Conservation (phyloP, 164 flowering plant species). For the Amborella trichopoda region DNA sequence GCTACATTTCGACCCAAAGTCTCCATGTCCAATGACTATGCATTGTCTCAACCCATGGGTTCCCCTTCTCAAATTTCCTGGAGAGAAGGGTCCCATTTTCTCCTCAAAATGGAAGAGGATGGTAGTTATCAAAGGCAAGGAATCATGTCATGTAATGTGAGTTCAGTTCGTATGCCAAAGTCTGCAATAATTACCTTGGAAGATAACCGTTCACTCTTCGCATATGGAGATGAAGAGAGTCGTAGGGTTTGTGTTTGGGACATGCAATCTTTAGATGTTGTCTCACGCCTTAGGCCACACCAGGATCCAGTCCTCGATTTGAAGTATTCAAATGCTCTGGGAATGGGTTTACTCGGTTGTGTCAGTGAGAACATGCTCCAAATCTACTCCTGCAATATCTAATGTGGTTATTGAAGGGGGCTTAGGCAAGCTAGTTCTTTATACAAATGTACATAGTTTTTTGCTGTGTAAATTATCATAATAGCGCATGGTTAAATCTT, state of each 20-base stretch:
- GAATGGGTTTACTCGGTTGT: conserved; percentile 45
- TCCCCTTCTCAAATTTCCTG: conserved; percentile 21
- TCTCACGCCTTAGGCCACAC: conserved; percentile 25
- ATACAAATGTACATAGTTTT: too few species aligned
- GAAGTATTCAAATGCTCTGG: conserved; percentile 23
- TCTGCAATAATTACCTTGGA: conserved; percentile 38
- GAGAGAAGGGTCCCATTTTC: conserved; percentile 48
- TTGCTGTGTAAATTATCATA: too few species aligned
- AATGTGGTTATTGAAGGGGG: too few species aligned
- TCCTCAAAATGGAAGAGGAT: conserved; percentile 22
- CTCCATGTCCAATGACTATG: conserved; percentile 18
- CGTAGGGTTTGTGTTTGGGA: conserved; percentile 38
- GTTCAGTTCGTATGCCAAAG: conserved; percentile 47
- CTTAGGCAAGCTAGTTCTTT: too few species aligned
- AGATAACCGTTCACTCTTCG: conserved; percentile 32
- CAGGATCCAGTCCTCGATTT: conserved; percentile 49
- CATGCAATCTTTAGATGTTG: conserved; percentile 38
- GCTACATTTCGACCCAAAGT: conserved; percentile 79
- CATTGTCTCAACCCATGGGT: conserved; percentile 27
- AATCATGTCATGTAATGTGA: conserved; percentile 29
- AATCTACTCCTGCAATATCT: conserved; percentile 25
- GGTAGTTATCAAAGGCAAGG: conserved; percentile 27
- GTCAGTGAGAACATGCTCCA: conserved; percentile 56
- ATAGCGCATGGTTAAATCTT: too few species aligned
- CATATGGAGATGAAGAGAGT: conserved; percentile 46